Percentiles rank a stretch among this genome's conserved stretches.
Evolutionary conservation across 2,329 filamentous ascomycete genomes (phyloP).

Genomic region (Neurospora crassa): DNA sequence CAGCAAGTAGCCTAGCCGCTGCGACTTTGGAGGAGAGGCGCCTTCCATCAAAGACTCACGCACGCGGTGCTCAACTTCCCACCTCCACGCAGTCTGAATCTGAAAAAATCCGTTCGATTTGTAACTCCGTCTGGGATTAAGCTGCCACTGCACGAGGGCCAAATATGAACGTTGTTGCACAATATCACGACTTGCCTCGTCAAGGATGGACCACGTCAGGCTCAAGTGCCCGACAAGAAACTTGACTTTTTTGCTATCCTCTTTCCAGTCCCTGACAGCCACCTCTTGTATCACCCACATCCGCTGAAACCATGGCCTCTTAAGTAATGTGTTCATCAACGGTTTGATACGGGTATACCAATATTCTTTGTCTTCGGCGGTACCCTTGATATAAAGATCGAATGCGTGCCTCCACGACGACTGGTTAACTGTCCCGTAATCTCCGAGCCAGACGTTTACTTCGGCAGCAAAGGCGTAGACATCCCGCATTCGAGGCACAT

Average conservation of each 20-base stretch:
- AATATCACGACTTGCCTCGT: too few species aligned
- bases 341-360: too few species aligned
- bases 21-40: not conserved
- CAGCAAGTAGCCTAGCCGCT: not conserved
- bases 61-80: too few species aligned
- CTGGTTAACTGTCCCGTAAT: not conserved
- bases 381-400: too few species aligned
- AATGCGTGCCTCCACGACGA: not conserved
- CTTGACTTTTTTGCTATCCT: not conserved
- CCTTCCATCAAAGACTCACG: too few species aligned
- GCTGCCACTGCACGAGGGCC: too few species aligned
- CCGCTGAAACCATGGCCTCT: not conserved
- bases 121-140: too few species aligned
- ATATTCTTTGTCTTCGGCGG: too few species aligned
- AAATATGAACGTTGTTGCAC: too few species aligned
- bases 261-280: not conserved
- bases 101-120: too few species aligned
- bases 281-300: not conserved
- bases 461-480: not conserved
- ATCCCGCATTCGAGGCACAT: not conserved
- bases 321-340: not conserved
- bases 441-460: not conserved
- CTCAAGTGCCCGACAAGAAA: not conserved
- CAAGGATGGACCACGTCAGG: not conserved
- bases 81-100: too few species aligned